Percentiles rank a stretch among this genome's conserved stretches.
These are phyloP conservation scores for Cryptococcus sp. DNA, from an alignment of 1,284 basidiomycete genomes.

Conservation along the genomic window DNA sequence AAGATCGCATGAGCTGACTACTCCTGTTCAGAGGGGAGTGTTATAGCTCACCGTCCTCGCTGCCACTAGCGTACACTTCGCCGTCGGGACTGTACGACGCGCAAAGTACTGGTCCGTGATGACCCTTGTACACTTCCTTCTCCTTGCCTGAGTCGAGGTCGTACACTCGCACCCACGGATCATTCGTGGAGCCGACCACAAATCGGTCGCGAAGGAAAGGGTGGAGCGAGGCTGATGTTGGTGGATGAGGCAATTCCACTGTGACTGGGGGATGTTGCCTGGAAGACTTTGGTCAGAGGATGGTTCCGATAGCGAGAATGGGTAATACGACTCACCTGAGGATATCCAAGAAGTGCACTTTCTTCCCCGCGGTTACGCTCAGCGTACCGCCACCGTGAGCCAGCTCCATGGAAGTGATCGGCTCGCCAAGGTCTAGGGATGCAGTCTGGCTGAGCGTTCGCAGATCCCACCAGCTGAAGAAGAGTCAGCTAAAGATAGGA, in stretches of 20 bases:
- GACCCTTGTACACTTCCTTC: constrained; percentile 89
- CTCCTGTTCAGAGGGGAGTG: too few species aligned
- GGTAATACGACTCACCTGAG: constrained; percentile 43
- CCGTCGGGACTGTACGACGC: constrained; percentile 95
- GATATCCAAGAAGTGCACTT: constrained; percentile 73
- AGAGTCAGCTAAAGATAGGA: neutral
- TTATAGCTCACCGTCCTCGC: constrained; percentile 59
- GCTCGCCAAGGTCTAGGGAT: constrained; percentile 70
- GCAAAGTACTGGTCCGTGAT: constrained; percentile 95
- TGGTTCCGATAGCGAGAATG: neutral
- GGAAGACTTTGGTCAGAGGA: constrained; percentile 20
- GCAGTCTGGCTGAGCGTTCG: constrained; percentile 72
- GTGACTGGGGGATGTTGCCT: constrained; percentile 58
- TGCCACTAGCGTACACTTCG: constrained; percentile 96
- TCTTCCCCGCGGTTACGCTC: constrained; percentile 86
- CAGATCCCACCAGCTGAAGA: constrained; percentile 90
- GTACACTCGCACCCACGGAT: constrained; percentile 97
- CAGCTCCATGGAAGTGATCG: constrained; percentile 92
- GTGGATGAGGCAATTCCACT: constrained; percentile 69
- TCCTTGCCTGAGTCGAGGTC: constrained; percentile 82
- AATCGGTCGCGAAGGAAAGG: constrained; percentile 86
- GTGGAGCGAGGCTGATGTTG: constrained; percentile 89
- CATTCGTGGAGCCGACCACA: constrained; percentile 83
- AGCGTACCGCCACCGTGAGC: constrained; percentile 81
- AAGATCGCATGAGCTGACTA: neutral